These are phyloP conservation scores for Physcomitrium patens DNA, from an alignment of 225 moss, liverwort and hornwort genomes.

Conservation along the genomic window DNA sequence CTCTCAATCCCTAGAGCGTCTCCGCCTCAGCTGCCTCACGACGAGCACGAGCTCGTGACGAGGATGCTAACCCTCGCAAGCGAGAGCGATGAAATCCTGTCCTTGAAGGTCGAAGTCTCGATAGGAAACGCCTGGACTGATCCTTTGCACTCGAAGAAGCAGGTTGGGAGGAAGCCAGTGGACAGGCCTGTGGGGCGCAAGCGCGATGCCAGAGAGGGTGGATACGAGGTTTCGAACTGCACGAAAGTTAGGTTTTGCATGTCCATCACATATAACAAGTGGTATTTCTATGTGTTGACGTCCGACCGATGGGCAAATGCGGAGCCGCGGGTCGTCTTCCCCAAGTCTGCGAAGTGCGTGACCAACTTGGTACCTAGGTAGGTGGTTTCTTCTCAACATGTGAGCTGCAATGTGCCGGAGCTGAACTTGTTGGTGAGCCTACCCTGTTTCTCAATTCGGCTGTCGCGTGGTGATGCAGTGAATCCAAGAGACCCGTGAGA, in stretches of 20 bases:
- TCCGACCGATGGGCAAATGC: constrained; percentile 11
- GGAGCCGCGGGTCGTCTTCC: constrained; percentile 28
- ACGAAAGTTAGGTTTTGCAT: constrained; percentile 27
- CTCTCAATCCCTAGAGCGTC: not conserved
- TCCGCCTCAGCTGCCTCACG: not conserved
- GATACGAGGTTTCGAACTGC: constrained; percentile 16
- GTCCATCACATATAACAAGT: constrained; percentile 9
- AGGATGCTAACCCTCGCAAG: constrained; percentile 23
- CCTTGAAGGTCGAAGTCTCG: not conserved
- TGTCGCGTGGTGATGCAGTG: constrained; percentile 20
- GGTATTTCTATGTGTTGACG: constrained; percentile 33
- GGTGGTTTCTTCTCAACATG: not conserved
- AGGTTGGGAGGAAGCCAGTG: not conserved
- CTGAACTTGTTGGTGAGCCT: not conserved
- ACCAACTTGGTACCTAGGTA: constrained; percentile 11
- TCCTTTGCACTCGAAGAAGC: not conserved
- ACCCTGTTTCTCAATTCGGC: constrained; percentile 1
- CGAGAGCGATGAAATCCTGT: constrained; percentile 17
- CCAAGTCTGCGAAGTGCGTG: constrained; percentile 16
- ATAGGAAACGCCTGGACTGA: constrained; percentile 1
- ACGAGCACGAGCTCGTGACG: constrained; percentile 21
- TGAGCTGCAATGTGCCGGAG: constrained; percentile 2
- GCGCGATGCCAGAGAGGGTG: constrained; percentile 34
- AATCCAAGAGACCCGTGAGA: constrained; percentile 13
- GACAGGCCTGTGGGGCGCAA: not conserved